Evolutionary conservation across 192 early-diverging fungal species (phyloP).

Genomic region (Linderina pennispora): DNA sequence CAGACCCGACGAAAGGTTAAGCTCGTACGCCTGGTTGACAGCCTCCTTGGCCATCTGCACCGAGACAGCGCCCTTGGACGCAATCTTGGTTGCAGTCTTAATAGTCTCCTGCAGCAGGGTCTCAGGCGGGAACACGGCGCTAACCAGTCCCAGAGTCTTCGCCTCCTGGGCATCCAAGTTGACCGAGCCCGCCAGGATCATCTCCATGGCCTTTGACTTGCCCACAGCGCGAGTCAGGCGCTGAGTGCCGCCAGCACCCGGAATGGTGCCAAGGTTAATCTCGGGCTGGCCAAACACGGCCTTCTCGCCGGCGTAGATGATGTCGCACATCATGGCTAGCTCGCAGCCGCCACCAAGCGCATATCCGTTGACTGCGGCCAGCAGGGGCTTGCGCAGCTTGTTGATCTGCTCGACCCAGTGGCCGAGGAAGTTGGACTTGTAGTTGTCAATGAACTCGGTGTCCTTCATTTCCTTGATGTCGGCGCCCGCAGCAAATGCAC

Average conservation of each 20-base stretch:
- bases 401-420: constrained; percentile 90
- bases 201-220: constrained; percentile 98
- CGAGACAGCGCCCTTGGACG: constrained; percentile 73
- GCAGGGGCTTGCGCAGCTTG: constrained; percentile 88
- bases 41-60: constrained; percentile 96
- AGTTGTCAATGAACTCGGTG: constrained; percentile 79
- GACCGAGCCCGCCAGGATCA: constrained; percentile 79
- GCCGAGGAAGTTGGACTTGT: constrained; percentile 85
- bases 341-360: constrained; percentile 99
- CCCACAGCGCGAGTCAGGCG: constrained; percentile 88
- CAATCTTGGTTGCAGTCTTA: constrained; percentile 87
- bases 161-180: constrained; percentile 86
- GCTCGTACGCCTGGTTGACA: constrained; percentile 92
- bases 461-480: constrained; percentile 99
- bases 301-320: constrained; percentile 97
- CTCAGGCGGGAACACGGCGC: constrained; percentile 82
- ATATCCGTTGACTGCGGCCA: constrained; percentile 97
- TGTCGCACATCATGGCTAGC: constrained; percentile 99
- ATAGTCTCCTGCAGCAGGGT: constrained; percentile 79
- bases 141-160: constrained; percentile 76
- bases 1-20: constrained; percentile 75
- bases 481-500: constrained; percentile 97
- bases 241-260: constrained; percentile 81
- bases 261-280: constrained; percentile 97
- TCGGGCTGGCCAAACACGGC: constrained; percentile 98